Base-by-base conservation (phyloP, 2,329 filamentous ascomycete genomes). In the Neonectria coccinea region DNA sequence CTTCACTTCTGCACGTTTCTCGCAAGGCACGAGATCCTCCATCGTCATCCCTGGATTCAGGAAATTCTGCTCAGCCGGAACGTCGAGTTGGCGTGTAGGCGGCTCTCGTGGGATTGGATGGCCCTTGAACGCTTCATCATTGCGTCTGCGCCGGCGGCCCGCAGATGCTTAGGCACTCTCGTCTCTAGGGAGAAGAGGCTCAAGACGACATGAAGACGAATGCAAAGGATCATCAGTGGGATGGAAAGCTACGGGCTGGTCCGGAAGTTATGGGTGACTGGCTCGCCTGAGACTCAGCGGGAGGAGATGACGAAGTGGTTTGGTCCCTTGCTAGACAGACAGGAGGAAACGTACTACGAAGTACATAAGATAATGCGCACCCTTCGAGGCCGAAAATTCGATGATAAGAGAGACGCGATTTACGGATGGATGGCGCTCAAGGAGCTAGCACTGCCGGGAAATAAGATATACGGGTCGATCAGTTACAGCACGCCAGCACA, bases 231-330 rank as follows among this genome's bases (percentile, higher is more conserved):
- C 3, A 6, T 48, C 1, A 11, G 10, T 2, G 54, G 42, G 29
- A 57, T 62, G 31, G 31, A 48, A 47, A 18, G 2, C 20, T 47
- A 54, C 20, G 41, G 20, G 16, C n/a, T 53, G n/a, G 31, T 62
- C 25, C 22, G 31, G 14, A 33, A 52, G 39, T 12, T 42, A 20
- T 62, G 48, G 31, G 54, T 53, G 47, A n/a, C 22, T n/a, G 31
- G 53, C 41, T 53, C 41, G 6, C 8, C 52, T 8, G 11, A 52
- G 14, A 11, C 27, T 22, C 45, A 29, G 14, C 29, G 41, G 22
- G 39, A 5, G 14, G 36, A 52, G 10, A 18, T 51, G 14, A 22
- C 29, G n/a, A 47, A 29, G 54, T 51, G 39, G 41, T 53, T 57
- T 27, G 55, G 42, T 9, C 42, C 47, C n/a, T 20, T 44, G 14